phyloP scores from a whole-genome alignment of 2,329 filamentous ascomycete species.

The Colletotrichum siamense region DNA sequence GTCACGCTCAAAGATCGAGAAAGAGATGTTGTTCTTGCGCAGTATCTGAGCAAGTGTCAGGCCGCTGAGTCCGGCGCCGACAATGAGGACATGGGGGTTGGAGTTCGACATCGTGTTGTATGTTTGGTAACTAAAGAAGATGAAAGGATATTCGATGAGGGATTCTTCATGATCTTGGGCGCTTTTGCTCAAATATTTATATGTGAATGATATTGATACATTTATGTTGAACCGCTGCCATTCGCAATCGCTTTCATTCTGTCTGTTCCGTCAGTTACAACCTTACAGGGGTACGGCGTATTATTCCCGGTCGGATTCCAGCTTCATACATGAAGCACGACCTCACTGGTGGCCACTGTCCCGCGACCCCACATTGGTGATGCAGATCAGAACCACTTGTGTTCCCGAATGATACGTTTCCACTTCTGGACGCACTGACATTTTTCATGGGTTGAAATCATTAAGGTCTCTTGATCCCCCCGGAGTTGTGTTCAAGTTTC shows the following conservation, averaged over 20 bases:
- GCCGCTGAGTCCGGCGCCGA: not conserved
- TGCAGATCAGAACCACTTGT: not conserved
- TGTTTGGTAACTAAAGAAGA: not conserved
- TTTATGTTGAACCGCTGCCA: not conserved
- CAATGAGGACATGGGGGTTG: not conserved
- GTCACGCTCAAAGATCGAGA: not conserved
- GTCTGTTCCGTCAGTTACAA: not conserved
- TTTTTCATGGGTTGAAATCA: not conserved
- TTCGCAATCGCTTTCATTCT: not conserved
- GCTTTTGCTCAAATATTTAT: not conserved
- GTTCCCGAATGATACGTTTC: not conserved
- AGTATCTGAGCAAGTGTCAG: not conserved
- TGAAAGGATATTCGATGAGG: not conserved
- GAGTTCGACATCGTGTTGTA: accelerated
- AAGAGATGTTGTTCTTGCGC: not conserved
- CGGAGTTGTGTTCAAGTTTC: not conserved
- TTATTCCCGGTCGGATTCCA: not conserved
- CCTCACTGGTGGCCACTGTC: not conserved
- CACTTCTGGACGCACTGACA: not conserved
- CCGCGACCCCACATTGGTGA: not conserved
- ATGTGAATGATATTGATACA: not conserved
- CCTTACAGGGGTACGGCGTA: not conserved
- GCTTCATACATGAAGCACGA: not conserved
- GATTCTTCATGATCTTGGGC: accelerated
- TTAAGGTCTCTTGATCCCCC: not conserved